Evolutionary conservation across 1,284 basidiomycete genomes (phyloP).

Genomic region (Microbotryum violaceum): DNA sequence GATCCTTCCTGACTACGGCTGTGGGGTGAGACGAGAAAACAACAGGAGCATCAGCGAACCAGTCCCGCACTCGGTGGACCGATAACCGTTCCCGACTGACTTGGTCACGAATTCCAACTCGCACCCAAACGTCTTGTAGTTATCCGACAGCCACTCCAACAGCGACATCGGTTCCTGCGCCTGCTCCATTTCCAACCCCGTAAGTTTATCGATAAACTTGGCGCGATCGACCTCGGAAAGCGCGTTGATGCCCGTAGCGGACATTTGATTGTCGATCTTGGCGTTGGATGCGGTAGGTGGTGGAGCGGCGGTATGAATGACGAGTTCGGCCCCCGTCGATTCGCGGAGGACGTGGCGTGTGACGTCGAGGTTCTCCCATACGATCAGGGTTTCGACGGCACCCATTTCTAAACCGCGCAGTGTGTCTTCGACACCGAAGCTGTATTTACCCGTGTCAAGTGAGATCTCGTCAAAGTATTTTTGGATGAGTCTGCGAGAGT

Average conservation of each 20-base stretch:
- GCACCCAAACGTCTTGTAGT: conserved; percentile 95
- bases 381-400: conserved; percentile 92
- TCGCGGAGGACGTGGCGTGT: conserved; percentile 78
- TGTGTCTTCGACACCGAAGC: conserved; percentile 96
- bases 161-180: conserved; percentile 66
- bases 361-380: conserved; percentile 94
- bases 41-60: background rate
- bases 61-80: no score
- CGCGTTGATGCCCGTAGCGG: conserved; percentile 33
- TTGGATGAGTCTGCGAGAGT: conserved; percentile 60
- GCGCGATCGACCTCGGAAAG: conserved; percentile 69
- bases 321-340: conserved; percentile 77
- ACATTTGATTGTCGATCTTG: conserved; percentile 22
- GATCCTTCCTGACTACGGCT: conserved; percentile 82
- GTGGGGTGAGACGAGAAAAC: conserved; percentile 1
- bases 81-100: no score
- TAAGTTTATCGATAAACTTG: conserved; percentile 91
- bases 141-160: conserved; percentile 97
- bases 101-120: conserved; percentile 57
- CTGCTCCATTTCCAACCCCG: conserved; percentile 92
- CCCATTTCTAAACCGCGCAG: conserved; percentile 94
- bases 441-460: conserved; percentile 93
- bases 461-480: conserved; percentile 99
- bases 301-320: conserved; percentile 53
- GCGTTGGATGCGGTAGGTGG: conserved; percentile 43